Evolutionary conservation across 1,139 yeast species (phyloP).

Genomic region (Magnusiomyces sp.): DNA sequence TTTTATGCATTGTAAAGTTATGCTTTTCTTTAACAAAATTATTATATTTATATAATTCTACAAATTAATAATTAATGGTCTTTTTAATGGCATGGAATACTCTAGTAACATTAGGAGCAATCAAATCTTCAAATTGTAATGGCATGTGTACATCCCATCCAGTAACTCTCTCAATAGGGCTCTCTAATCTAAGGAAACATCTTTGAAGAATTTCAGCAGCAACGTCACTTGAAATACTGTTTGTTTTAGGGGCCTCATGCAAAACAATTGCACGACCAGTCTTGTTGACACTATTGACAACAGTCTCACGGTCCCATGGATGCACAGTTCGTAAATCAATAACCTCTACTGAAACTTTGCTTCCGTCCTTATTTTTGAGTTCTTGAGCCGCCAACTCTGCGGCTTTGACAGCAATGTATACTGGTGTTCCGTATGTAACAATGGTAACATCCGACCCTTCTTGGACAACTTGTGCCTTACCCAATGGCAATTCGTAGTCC

Average conservation of each 20-base stretch:
- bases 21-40: too few relatives aligned
- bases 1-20: too few relatives aligned
- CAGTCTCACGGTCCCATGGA: conserved; percentile 34
- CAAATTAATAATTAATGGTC: conserved; percentile 25
- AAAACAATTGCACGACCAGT: conserved; percentile 31
- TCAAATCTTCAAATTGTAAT: conserved; percentile 28
- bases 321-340: conserved; percentile 31
- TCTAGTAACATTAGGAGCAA: conserved; percentile 31
- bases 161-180: conserved; percentile 32
- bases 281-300: conserved; percentile 27
- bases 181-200: conserved; percentile 29
- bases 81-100: conserved; percentile 29
- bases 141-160: conserved; percentile 33
- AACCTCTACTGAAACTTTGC: conserved; percentile 29
- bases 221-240: conserved; percentile 31
- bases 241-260: conserved; percentile 30
- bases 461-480: conserved; percentile 29
- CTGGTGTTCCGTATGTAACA: conserved; percentile 31
- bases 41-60: background rate
- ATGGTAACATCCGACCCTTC: conserved; percentile 29
- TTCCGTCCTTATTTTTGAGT: conserved; percentile 20
- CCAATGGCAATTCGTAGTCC: conserved; percentile 30
- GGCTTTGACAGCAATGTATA: conserved; percentile 29
- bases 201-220: conserved; percentile 31
- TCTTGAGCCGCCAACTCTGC: conserved; percentile 26